Evolutionary conservation across 768 basidiomycete species (phyloP), one percentile per base, ranked within the genome.

Genomic region (Royoungia palumana): DNA sequence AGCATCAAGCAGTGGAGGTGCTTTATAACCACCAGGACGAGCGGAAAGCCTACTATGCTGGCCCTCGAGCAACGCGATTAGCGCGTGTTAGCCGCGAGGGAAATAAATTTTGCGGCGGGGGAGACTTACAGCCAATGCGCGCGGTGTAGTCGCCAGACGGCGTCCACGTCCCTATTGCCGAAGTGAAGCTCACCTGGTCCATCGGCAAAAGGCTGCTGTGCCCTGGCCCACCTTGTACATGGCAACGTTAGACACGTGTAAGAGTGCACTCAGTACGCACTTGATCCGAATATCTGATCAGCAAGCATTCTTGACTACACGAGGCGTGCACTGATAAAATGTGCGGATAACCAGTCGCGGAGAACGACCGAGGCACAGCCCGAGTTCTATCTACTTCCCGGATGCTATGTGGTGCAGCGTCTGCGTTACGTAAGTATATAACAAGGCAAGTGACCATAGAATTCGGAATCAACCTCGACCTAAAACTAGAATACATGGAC

Each of bases 11-110:
- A 37, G 41, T 38, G 36, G 32, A 45, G 49, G 32, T 54, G 47
- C 30, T 67, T 66, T 67, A 67, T 67, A 67, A 40, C 44, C 50
- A 49, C 6, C 49, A 39, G 41, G 50, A 46, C 17, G 30, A 35
- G 27, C 48, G 30, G 42, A 44, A 46, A 49, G 54, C 49, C 46
- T 47, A 35, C 50, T 42, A 49, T 45, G 53, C 39, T 19, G 38
- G 41, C 36, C 45, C 49, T 55, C 36, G 40, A 47, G 16, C 42
- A 68, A 67, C 38, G 65, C 63, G 61, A 66, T 43, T 42, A 24
- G 41, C 36, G 67, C 67, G 42, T 67, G 67, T 65, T 61, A 50
- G 46, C 56, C 67, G 56, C 63, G 58, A 60, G 65, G 67, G 49
- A 11, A 49, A 46, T 50, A 47, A 45, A 34, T 50, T 40, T 56